A percentile compares a stretch with the other conserved stretches of the same genome.
Conservation (phyloP, 1,139 yeast species). For the Yarrowia galli region DNA sequence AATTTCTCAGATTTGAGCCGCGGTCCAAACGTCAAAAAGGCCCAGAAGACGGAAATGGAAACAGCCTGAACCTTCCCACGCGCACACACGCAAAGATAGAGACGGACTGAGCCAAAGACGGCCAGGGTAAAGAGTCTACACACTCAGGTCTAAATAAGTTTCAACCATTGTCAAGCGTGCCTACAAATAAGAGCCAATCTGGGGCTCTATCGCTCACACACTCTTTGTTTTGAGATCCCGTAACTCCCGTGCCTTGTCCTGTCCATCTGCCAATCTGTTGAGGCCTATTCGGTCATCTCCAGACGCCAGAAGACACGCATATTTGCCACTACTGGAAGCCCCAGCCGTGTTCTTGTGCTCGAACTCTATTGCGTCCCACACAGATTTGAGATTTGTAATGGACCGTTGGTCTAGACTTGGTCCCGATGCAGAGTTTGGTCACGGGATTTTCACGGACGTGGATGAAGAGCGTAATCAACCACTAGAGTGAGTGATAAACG, state of each 20-base stretch:
- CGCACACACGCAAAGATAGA: not conserved
- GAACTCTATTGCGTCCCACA: conserved; percentile 24
- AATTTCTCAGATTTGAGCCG: not conserved
- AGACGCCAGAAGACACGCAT: conserved; percentile 10
- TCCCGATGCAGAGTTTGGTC: conserved; percentile 5
- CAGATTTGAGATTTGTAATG: conserved; percentile 18
- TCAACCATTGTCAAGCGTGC: not conserved
- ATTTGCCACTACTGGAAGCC: conserved; percentile 35
- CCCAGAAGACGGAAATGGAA: conserved; percentile 6
- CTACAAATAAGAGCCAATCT: not conserved
- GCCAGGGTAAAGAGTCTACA: not conserved
- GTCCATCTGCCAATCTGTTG: not conserved
- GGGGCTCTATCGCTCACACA: too few relatives aligned
- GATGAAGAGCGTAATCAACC: not conserved
- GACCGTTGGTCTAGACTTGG: conserved; percentile 28
- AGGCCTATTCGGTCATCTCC: not conserved
- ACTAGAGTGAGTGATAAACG: too few relatives aligned
- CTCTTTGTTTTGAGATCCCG: not conserved
- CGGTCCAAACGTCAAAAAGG: conserved; percentile 24
- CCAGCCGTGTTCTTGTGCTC: conserved; percentile 29
- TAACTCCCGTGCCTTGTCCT: not conserved
- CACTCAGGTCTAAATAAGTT: not conserved
- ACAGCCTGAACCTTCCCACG: conserved; percentile 31
- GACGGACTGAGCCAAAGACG: not conserved
- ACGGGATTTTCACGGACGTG: conserved; percentile 19